phyloP scores from a whole-genome alignment of 352 stramenopile genomes.

The Salisapilia sapeloensis region DNA sequence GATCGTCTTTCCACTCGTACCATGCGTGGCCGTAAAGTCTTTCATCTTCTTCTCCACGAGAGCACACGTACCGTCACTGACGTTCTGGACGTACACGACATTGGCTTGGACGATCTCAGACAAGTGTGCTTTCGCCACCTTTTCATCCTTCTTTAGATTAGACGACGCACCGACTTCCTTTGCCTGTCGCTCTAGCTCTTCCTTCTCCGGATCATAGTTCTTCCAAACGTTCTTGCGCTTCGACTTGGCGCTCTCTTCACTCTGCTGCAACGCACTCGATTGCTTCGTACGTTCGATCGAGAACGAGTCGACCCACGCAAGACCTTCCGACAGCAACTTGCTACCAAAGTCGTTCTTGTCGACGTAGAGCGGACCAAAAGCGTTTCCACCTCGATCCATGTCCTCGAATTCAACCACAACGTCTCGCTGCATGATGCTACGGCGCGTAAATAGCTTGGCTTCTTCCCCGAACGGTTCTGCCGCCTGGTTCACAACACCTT shows the following conservation, averaged over 20 bases:
- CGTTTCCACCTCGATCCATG: slow-evolving; percentile 88
- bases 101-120: slow-evolving; percentile 90
- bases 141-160: slow-evolving; percentile 41
- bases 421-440: slow-evolving; percentile 82
- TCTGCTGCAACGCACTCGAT: slow-evolving; percentile 41
- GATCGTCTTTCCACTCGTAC: slow-evolving; percentile 77
- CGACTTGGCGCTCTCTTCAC: slow-evolving; percentile 79
- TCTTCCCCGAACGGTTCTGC: slow-evolving; percentile 83
- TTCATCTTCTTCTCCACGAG: slow-evolving; percentile 90
- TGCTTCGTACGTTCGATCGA: slow-evolving; percentile 86
- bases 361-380: slow-evolving; percentile 78
- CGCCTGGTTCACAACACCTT: slow-evolving; percentile 76
- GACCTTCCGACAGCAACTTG: slow-evolving; percentile 84
- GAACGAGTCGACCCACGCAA: slow-evolving; percentile 86
- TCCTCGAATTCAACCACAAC: slow-evolving; percentile 85
- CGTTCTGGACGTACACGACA: slow-evolving; percentile 89
- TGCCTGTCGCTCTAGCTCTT: too few species aligned
- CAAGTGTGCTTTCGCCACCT: slow-evolving; percentile 69
- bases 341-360: slow-evolving; percentile 80
- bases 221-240: slow-evolving; percentile 92
- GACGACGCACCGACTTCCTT: slow-evolving; percentile 20
- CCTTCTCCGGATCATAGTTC: slow-evolving; percentile 63
- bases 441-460: slow-evolving; percentile 75
- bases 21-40: slow-evolving; percentile 80
- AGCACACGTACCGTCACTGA: slow-evolving; percentile 69